phyloP scores from a whole-genome alignment of 345 rosid genomes.

The Populus alba region DNA sequence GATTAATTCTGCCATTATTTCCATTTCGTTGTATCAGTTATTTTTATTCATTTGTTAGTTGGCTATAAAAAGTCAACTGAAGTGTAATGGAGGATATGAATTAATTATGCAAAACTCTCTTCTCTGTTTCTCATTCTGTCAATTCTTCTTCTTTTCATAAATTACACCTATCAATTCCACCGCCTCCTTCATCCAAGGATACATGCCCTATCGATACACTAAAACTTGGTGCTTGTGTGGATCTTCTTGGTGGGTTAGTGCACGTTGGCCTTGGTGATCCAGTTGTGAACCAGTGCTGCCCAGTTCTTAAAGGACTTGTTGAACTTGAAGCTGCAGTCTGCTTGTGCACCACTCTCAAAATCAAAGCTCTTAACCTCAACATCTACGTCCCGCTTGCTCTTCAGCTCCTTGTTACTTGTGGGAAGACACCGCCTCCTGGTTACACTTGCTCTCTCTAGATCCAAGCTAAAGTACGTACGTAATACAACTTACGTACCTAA shows the following conservation, averaged over 20 bases:
- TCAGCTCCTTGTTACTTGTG: constrained; percentile 88
- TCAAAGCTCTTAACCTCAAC: constrained; percentile 80
- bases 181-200: constrained; percentile 30
- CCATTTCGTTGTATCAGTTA: too few species aligned
- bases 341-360: constrained; percentile 84
- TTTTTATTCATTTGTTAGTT: too few species aligned
- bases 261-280: constrained; percentile 80
- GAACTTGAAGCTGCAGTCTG: constrained; percentile 90
- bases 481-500: not conserved
- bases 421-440: constrained; percentile 95
- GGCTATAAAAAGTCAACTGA: too few species aligned
- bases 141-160: too few species aligned
- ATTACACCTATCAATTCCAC: constrained; percentile 8
- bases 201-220: constrained; percentile 82
- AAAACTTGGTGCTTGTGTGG: constrained; percentile 89
- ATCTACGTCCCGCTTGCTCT: constrained; percentile 85
- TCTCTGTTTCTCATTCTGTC: too few species aligned
- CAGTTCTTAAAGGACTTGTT: constrained; percentile 64
- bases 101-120: too few species aligned
- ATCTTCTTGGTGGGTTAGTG: constrained; percentile 80
- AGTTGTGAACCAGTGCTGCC: constrained; percentile 78
- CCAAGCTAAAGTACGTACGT: constrained; percentile 15
- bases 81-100: not conserved
- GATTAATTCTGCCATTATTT: too few species aligned
- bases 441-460: constrained; percentile 79